phyloP scores from a whole-genome alignment of 371 early-diverging fungal genomes.

The Mortierella sp. region DNA sequence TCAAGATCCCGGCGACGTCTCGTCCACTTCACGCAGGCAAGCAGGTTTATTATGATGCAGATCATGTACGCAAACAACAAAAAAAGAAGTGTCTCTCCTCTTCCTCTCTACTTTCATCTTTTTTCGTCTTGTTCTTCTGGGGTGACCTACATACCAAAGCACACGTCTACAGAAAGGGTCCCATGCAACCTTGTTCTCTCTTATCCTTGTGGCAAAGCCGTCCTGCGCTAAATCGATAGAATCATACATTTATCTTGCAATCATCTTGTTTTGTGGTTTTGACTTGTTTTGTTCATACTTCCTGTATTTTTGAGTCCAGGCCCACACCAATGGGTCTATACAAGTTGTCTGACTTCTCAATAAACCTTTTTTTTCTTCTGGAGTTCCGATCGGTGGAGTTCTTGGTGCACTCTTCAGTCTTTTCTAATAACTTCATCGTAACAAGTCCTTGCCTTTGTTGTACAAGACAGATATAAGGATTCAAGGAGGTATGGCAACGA shows the following conservation, averaged over 20 bases:
- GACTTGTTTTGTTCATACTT: not conserved
- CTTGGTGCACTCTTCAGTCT: too few relatives aligned
- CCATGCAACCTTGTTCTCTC: not conserved
- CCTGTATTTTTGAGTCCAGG: not conserved
- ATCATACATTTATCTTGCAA: not conserved
- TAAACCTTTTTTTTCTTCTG: not conserved
- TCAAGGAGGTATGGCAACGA: too few relatives aligned
- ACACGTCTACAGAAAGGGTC: not conserved
- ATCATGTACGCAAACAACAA: too few relatives aligned
- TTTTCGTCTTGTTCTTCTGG: not conserved
- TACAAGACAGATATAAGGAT: too few relatives aligned
- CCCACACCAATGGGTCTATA: not conserved
- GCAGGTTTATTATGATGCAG: too few relatives aligned
- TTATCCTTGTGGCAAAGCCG: not conserved
- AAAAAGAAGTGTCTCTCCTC: not conserved
- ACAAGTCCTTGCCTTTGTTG: too few relatives aligned
- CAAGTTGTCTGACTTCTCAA: not conserved
- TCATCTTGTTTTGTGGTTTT: not conserved
- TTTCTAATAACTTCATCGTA: too few relatives aligned
- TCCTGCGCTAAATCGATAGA: not conserved
- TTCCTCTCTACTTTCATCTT: not conserved
- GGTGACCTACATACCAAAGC: not conserved
- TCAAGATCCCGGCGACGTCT: not conserved
- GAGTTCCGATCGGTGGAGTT: not conserved
- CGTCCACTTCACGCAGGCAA: not conserved